phyloP scores from a whole-genome alignment of 768 basidiomycete species.

The Trametes cubensis region DNA sequence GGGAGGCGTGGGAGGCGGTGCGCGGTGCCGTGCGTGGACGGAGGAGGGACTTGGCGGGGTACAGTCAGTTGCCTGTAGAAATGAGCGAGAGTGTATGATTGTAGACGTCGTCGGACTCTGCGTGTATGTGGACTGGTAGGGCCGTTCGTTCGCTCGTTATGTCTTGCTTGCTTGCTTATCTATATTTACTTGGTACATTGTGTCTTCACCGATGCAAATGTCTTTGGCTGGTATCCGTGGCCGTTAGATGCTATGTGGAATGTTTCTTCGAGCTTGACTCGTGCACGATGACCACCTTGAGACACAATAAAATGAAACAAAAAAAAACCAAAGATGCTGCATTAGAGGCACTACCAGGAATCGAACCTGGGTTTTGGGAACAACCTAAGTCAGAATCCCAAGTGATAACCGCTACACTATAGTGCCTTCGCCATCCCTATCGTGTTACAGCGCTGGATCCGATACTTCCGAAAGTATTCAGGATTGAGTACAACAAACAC shows the following conservation, averaged over 20 bases:
- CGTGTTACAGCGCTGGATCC: too few species aligned
- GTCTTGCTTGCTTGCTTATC: not conserved
- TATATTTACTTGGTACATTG: not conserved
- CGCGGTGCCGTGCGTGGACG: constrained; percentile 45
- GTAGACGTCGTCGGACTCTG: not conserved
- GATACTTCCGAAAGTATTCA: too few species aligned
- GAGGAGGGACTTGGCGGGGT: constrained; percentile 51
- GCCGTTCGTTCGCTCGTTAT: not conserved
- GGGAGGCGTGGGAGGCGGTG: constrained; percentile 49
- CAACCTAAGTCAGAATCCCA: constrained; percentile 20
- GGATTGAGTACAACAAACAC: not conserved
- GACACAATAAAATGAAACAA: not conserved
- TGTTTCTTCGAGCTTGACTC: too few species aligned
- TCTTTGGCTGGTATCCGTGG: too few species aligned
- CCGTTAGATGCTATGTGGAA: not conserved
- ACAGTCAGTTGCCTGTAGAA: constrained; percentile 74
- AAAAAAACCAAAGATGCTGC: not conserved
- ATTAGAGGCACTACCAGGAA: constrained; percentile 21
- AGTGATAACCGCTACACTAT: constrained; percentile 25
- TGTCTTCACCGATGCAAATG: not conserved
- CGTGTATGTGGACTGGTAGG: not conserved
- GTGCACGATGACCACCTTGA: not conserved
- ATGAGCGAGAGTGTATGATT: constrained; percentile 32
- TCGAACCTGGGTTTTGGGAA: constrained; percentile 25
- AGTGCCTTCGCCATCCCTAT: not conserved